phyloP scores from a whole-genome alignment of 2,329 filamentous ascomycete species.

The Fulvia fulva region DNA sequence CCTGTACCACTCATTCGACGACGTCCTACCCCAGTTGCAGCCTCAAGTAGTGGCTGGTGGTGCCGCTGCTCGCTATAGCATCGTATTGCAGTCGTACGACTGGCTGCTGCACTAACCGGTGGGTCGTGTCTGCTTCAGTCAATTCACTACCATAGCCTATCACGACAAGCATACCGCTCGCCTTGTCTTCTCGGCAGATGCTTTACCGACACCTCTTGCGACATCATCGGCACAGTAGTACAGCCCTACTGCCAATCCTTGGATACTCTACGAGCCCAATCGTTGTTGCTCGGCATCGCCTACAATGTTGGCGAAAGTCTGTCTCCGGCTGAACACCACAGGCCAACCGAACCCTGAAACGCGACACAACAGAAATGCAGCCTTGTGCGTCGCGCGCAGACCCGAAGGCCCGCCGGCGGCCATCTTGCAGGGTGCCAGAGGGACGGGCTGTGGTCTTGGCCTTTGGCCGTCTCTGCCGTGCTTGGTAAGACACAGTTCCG shows the following conservation, averaged over 20 bases:
- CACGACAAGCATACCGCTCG: not conserved
- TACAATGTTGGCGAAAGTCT: not conserved
- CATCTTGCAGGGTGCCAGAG: not conserved
- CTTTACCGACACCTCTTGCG: not conserved
- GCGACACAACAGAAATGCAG: constrained; percentile 1
- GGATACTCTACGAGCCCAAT: not conserved
- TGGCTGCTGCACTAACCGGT: not conserved
- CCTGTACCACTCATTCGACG: not conserved
- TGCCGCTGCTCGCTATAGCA: constrained; percentile 1
- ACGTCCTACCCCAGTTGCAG: not conserved
- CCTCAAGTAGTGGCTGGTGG: not conserved
- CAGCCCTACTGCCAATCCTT: constrained; percentile 5
- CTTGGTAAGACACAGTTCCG: not conserved
- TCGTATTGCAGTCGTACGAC: constrained; percentile 2
- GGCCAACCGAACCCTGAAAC: not conserved
- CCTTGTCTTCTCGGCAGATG: not conserved
- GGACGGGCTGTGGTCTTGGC: not conserved
- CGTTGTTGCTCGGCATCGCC: constrained; percentile 2
- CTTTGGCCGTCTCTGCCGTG: not conserved
- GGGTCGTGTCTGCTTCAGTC: not conserved
- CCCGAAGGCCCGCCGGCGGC: not conserved
- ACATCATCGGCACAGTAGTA: not conserved
- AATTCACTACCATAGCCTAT: not conserved
- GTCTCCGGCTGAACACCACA: constrained; percentile 1
- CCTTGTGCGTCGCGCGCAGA: not conserved